These are phyloP conservation scores for Didymosphaeria variabile DNA, from an alignment of 2,329 filamentous ascomycete genomes.

Conservation along the genomic window DNA sequence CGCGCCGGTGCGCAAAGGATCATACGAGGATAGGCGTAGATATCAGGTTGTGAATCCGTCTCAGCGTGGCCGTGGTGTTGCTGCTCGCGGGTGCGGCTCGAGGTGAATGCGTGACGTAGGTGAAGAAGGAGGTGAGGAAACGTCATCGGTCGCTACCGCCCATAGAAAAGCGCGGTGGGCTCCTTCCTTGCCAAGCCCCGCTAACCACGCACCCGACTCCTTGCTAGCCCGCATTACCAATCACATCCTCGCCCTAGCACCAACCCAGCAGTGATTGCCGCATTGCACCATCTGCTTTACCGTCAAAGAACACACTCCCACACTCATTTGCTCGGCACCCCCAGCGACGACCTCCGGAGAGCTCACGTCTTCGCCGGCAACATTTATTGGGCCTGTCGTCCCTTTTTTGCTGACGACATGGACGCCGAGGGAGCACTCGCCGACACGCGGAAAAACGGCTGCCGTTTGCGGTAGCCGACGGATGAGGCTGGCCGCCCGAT, in stretches of 20 bases:
- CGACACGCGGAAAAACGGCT: background rate
- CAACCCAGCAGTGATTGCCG: background rate
- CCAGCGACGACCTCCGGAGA: conserved; percentile 3
- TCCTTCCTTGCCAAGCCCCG: conserved; percentile 12
- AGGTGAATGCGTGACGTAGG: conserved; percentile 16
- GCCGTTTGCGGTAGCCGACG: background rate
- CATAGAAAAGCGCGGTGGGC: conserved; percentile 13
- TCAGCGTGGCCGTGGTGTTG: conserved; percentile 7
- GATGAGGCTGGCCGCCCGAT: conserved; percentile 9
- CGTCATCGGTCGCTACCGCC: conserved; percentile 15
- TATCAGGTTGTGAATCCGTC: background rate
- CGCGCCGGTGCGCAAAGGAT: background rate
- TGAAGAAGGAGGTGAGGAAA: conserved; percentile 14
- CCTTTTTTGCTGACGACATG: conserved; percentile 8
- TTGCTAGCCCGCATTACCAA: conserved; percentile 8
- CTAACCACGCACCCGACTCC: conserved; percentile 5
- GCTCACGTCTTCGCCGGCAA: background rate
- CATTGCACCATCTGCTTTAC: conserved; percentile 8
- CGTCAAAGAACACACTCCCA: background rate
- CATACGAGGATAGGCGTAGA: background rate
- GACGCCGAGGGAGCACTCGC: background rate
- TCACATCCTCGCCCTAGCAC: background rate
- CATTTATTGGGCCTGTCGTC: background rate
- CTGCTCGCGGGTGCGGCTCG: conserved; percentile 9
- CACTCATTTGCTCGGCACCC: background rate